These are phyloP conservation scores for Venturia effusa DNA, from an alignment of 2,329 filamentous ascomycete genomes.

Conservation along the genomic window DNA sequence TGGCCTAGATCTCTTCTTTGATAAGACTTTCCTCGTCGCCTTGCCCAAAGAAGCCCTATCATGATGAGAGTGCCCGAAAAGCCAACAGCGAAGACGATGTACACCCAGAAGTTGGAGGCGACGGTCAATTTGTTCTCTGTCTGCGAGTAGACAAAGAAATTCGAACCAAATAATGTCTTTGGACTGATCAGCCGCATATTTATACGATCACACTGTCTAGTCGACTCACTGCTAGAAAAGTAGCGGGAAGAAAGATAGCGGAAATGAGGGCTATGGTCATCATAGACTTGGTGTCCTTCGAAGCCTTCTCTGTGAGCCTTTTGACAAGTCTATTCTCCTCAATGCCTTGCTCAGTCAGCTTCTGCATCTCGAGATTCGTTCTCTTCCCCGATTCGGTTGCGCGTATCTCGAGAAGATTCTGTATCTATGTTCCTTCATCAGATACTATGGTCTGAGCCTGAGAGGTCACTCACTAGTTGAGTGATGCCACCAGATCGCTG, in stretches of 20 bases:
- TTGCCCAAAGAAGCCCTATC: no score
- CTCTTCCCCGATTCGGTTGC: slow-evolving; percentile 10
- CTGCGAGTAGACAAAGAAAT: background rate
- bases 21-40: no score
- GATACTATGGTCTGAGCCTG: background rate
- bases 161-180: background rate
- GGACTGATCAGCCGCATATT: background rate
- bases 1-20: no score
- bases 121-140: background rate
- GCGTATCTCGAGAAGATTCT: slow-evolving; percentile 4
- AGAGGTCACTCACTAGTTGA: slow-evolving; percentile 11
- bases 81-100: slow-evolving; percentile 11
- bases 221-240: slow-evolving; percentile 14
- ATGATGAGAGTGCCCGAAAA: slow-evolving; percentile 14
- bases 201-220: background rate
- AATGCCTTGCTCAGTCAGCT: slow-evolving; percentile 13
- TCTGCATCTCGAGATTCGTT: slow-evolving; percentile 14
- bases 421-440: background rate
- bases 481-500: slow-evolving; percentile 11
- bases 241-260: slow-evolving; percentile 14
- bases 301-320: slow-evolving; percentile 12
- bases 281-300: slow-evolving; percentile 13
- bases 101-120: slow-evolving; percentile 15
- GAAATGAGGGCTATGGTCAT: slow-evolving; percentile 14
- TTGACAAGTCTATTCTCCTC: slow-evolving; percentile 14